Percentiles rank a stretch among this genome's conserved stretches.
These are phyloP conservation scores for Stropharia rugosoannulata DNA, from an alignment of 768 basidiomycete genomes.

Conservation along the genomic window DNA sequence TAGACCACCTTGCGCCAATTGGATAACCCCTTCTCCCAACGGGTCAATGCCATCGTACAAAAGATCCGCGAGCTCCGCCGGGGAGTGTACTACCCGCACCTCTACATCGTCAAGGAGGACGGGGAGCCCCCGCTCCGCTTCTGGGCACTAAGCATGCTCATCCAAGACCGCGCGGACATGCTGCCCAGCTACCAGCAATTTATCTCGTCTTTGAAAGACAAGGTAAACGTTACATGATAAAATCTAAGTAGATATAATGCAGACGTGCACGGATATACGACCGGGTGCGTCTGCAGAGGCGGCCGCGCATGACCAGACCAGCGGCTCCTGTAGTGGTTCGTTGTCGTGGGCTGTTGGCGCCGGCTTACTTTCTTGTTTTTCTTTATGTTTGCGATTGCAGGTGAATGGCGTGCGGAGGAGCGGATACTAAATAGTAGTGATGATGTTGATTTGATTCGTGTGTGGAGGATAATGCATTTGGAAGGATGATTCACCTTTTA, in stretches of 20 bases:
- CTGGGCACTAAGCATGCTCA: constrained; percentile 93
- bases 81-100: constrained; percentile 89
- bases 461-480: neutral
- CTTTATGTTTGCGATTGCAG: constrained; percentile 15
- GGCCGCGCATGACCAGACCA: too few relatives aligned
- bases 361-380: constrained; percentile 8
- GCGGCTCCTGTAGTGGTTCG: neutral
- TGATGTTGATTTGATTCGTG: neutral
- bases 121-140: constrained; percentile 92
- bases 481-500: neutral
- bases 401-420: constrained; percentile 26
- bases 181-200: constrained; percentile 97
- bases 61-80: constrained; percentile 94
- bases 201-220: constrained; percentile 86
- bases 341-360: neutral
- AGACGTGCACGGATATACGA: neutral
- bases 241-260: neutral
- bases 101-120: constrained; percentile 97
- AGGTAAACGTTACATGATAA: constrained; percentile 48
- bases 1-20: constrained; percentile 87
- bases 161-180: constrained; percentile 95
- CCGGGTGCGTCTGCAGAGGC: too few relatives aligned
- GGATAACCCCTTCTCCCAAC: constrained; percentile 94
- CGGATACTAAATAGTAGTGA: constrained; percentile 12
- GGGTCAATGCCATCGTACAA: constrained; percentile 90